These are phyloP conservation scores for Thymus quinquecostatus DNA, from an alignment of 257 asterid genomes.

Conservation along the genomic window DNA sequence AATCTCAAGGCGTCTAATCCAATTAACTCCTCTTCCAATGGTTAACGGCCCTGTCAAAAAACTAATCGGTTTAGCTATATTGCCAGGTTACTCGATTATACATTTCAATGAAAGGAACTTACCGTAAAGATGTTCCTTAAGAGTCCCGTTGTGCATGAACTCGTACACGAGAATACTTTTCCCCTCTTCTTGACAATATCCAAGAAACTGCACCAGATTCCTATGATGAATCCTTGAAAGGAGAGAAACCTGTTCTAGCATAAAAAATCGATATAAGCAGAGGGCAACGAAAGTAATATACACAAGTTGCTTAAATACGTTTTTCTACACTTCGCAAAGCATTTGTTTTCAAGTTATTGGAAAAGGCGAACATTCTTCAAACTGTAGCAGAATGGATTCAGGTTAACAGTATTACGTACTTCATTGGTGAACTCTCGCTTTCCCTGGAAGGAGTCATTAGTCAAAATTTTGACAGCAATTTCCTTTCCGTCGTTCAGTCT, in stretches of 20 bases:
- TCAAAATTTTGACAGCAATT: slow-evolving; percentile 90
- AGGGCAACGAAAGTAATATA: background rate
- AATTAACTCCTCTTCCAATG: slow-evolving; percentile 69
- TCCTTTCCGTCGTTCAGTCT: slow-evolving; percentile 77
- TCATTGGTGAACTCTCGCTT: slow-evolving; percentile 92
- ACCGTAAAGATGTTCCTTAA: slow-evolving; percentile 94
- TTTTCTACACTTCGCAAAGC: background rate
- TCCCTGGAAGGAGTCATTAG: slow-evolving; percentile 91
- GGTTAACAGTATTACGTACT: slow-evolving; percentile 48
- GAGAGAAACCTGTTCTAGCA: slow-evolving; percentile 77
- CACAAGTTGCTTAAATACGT: background rate
- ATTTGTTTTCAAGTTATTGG: slow-evolving; percentile 3
- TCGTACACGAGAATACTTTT: slow-evolving; percentile 88
- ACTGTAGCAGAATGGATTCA: slow-evolving; percentile 5
- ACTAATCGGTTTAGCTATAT: slow-evolving; percentile 18
- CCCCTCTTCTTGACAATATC: slow-evolving; percentile 96
- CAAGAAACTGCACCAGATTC: slow-evolving; percentile 91
- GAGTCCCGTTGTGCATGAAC: slow-evolving; percentile 97
- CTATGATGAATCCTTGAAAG: slow-evolving; percentile 99
- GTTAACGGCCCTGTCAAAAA: slow-evolving; percentile 61
- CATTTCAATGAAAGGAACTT: slow-evolving; percentile 18
- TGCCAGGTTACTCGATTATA: background rate
- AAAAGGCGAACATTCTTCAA: slow-evolving; percentile 6
- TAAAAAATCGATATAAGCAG: slow-evolving; percentile 19
- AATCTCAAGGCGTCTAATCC: slow-evolving; percentile 95